A percentile compares a stretch with the other conserved stretches of the same genome.
Conservation (phyloP, 2,329 filamentous ascomycete genomes). For the Neofusicoccum laricinum region DNA sequence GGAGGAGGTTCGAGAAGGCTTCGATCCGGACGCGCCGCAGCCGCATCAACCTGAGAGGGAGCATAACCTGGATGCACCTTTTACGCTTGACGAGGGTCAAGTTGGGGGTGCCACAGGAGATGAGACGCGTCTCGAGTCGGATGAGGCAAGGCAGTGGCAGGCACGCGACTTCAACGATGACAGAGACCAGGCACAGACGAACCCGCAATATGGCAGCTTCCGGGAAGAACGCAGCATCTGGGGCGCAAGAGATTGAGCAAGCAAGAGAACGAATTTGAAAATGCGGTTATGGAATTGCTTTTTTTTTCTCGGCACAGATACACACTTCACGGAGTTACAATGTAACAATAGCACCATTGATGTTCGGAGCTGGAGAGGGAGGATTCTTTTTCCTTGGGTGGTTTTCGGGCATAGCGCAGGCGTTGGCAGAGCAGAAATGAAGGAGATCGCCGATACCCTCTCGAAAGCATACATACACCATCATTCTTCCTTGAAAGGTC, state of each 20-base stretch:
- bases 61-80: slow-evolving; percentile 46
- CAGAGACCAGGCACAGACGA: neutral
- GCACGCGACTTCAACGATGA: neutral
- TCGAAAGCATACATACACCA: neutral
- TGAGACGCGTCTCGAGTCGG: slow-evolving; percentile 36
- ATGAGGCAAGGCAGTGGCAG: slow-evolving; percentile 46
- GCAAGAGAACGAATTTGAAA: neutral
- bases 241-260: slow-evolving; percentile 21
- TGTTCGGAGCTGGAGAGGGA: neutral
- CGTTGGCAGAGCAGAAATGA: neutral
- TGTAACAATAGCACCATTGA: neutral
- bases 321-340: neutral
- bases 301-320: neutral
- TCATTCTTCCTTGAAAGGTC: neutral
- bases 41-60: slow-evolving; percentile 40
- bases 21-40: slow-evolving; percentile 49
- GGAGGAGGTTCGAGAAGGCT: slow-evolving; percentile 55
- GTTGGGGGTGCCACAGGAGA: slow-evolving; percentile 34
- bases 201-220: slow-evolving; percentile 41
- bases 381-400: neutral
- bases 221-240: slow-evolving; percentile 42
- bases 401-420: slow-evolving; percentile 7
- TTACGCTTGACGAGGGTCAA: slow-evolving; percentile 41
- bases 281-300: neutral
- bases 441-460: slow-evolving; percentile 7